Base-by-base conservation (phyloP, 306 rosid species). In the Luffa acutangula region DNA sequence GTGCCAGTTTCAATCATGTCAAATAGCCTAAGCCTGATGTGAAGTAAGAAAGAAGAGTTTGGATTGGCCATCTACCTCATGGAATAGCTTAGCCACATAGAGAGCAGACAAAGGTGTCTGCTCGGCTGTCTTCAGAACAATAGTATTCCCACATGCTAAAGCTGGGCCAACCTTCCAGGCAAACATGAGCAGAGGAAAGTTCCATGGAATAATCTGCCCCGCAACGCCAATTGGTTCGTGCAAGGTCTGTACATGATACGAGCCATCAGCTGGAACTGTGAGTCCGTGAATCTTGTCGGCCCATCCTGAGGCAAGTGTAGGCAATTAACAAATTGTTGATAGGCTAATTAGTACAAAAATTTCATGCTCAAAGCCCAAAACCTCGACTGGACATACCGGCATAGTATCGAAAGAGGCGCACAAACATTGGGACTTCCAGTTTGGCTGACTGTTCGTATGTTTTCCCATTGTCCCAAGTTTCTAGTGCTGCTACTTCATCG, bases 131-230 rank as follows among this genome's bases (percentile, higher is more conserved):
- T 94, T 92, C 42, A 94, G 51, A 82, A 92, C 97, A 60, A 92
- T 1, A 7, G 93, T 85, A 90, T 94, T 94, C 79, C 98, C 98
- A 74, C 93, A 89, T 9, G 94, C 97, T 85, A 94, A 85, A 52
- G 98, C 97, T 0, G 98, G 98, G 17, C 93, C 97, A 41, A 94
- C 81, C 89, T 94, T 94, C 98, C 98, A 94, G 43, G 84, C 90
- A 85, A 88, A 91, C 97, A 94, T 91, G 82, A 94, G 80, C 64
- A 94, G 91, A 80, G 98, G 98, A 82, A 94, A 95, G 81, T 95
- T 95, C 97, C 98, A 95, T 6, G 98, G 98, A 86, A 92, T 95
- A 45, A 95, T 90, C 87, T 95, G 98, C 82, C 98, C 97, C 0
- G 89, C 94, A 82, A 94, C 98, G 31, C 98, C 98, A 21, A 94